phyloP scores from a whole-genome alignment of 345 rosid genomes.

The Microcos paniculata region DNA sequence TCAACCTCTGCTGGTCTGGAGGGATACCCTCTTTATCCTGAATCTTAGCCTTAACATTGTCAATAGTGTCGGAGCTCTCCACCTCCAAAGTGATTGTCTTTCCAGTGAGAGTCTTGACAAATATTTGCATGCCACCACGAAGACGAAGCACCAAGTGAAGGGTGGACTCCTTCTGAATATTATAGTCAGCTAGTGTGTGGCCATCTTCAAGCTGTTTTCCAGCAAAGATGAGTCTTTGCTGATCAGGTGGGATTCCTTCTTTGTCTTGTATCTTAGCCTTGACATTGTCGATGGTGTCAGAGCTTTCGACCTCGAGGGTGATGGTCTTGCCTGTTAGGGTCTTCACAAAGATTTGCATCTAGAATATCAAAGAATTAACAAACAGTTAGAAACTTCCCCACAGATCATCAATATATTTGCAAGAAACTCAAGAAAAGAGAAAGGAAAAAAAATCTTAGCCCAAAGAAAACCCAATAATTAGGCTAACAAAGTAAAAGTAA shows the following conservation, averaged over 20 bases:
- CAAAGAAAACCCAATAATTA: too few relatives aligned
- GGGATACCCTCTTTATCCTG: not conserved
- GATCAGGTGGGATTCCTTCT: not conserved
- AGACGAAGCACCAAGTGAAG: not conserved
- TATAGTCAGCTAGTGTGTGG: not conserved
- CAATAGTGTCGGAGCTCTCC: not conserved
- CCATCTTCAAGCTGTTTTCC: not conserved
- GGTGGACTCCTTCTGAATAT: too few relatives aligned
- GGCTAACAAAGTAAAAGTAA: too few relatives aligned
- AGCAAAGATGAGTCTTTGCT: not conserved
- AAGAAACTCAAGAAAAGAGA: too few relatives aligned
- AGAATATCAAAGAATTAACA: too few relatives aligned
- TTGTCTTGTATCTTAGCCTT: too few relatives aligned
- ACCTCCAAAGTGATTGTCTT: not conserved
- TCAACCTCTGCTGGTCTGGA: not conserved
- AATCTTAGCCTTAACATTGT: too few relatives aligned
- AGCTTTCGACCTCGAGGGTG: not conserved
- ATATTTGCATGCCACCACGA: not conserved
- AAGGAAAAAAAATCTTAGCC: too few relatives aligned
- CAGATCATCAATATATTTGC: too few relatives aligned
- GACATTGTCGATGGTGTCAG: not conserved
- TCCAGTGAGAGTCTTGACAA: not conserved
- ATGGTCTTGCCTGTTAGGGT: too few relatives aligned
- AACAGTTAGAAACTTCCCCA: too few relatives aligned
- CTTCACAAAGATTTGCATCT: too few relatives aligned